phyloP scores from a whole-genome alignment of 495 filamentous ascomycete species.

The Letharia columbiana region DNA sequence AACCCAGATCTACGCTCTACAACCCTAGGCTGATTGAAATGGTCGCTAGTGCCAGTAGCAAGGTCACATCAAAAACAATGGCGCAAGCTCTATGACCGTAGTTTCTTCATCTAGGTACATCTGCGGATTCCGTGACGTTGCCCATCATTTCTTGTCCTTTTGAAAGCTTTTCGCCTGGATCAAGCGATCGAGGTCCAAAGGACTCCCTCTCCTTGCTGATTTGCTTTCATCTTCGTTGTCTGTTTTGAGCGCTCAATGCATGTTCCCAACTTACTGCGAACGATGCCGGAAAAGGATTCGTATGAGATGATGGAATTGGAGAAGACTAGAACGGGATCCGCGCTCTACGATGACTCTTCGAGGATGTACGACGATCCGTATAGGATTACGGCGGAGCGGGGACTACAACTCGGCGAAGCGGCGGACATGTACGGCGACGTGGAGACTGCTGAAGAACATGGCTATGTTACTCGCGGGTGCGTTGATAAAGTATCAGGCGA shows the following conservation, averaged over 20 bases:
- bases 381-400: conserved; percentile 21
- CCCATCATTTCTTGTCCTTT: not conserved
- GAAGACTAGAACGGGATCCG: not conserved
- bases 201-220: not conserved
- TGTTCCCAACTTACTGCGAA: conserved; percentile 1
- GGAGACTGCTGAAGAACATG: conserved; percentile 34
- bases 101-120: not conserved
- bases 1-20: not conserved
- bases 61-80: not conserved
- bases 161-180: not conserved
- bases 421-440: conserved; percentile 36
- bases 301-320: conserved; percentile 7
- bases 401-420: conserved; percentile 30
- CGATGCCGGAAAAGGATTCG: conserved; percentile 5
- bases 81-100: not conserved
- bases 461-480: conserved; percentile 36
- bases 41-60: not conserved
- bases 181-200: not conserved
- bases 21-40: not conserved
- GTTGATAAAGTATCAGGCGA: conserved; percentile 11
- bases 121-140: not conserved
- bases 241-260: not conserved
- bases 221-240: not conserved
- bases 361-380: conserved; percentile 16
- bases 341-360: conserved; percentile 3